Evolutionary conservation across 2,329 filamentous ascomycete species (phyloP).

Genomic region (Biscogniauxia sp.): DNA sequence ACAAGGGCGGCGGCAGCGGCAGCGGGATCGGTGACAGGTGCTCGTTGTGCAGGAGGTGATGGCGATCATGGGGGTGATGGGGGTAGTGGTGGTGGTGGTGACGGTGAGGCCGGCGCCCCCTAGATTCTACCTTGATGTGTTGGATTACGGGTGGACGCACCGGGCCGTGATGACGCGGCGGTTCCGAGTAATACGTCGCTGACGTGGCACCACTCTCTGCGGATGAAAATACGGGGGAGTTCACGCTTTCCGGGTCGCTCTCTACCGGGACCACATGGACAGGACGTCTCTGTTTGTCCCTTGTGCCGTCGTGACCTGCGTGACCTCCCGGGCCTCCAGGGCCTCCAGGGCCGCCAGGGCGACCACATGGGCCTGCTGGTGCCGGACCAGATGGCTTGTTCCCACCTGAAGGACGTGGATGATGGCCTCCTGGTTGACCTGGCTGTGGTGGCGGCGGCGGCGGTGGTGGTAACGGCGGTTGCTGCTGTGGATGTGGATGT

Average conservation of each 20-base stretch:
- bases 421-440: not conserved
- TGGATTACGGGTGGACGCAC: too few relatives aligned
- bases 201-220: not conserved
- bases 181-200: not conserved
- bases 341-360: too few relatives aligned
- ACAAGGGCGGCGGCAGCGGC: slow-evolving; percentile 1
- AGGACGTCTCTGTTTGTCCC: not conserved
- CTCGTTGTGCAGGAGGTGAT: not conserved
- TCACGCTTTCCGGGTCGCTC: not conserved
- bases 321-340: too few relatives aligned
- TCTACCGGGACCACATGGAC: not conserved
- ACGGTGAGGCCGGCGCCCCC: not conserved
- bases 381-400: not conserved
- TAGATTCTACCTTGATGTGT: not conserved
- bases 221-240: not conserved
- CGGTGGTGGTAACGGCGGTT: not conserved
- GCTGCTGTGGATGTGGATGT: not conserved
- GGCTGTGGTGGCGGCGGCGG: not conserved
- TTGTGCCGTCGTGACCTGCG: not conserved
- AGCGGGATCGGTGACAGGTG: slow-evolving; percentile 1
- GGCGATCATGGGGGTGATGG: not conserved
- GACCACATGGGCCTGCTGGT: too few relatives aligned
- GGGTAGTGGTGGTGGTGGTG: not conserved
- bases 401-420: not conserved
- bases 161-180: too few relatives aligned